Evolutionary conservation across 192 early-diverging fungal species (phyloP), one percentile per base, ranked within the genome.

Genomic region (Linnemannia exigua): DNA sequence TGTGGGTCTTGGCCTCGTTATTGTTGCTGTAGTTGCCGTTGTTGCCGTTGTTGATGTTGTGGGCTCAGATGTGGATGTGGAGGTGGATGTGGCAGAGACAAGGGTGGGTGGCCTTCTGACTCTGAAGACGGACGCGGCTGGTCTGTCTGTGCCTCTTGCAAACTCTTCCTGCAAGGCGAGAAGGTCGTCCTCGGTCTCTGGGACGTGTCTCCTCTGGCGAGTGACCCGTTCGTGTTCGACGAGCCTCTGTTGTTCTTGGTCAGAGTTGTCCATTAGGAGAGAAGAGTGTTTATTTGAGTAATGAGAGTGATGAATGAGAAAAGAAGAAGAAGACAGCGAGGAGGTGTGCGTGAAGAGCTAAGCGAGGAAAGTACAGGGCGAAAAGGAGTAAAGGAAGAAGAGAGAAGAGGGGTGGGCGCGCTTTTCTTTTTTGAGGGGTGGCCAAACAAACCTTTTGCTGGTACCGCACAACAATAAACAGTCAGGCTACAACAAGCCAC

Each of bases 161-260:
- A 92, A 92, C 25, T 92, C 89, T 44, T 90, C 82, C 41, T 92
- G 91, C 41, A 91, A 63, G 20, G 79, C 82, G 31, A 91, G 71
- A 7, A 92, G 76, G 68, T 92, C 91, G 11, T 92, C 91, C 37
- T 91, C 89, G 14, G 75, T 71, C 47, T 89, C 84, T 25, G 74
- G 73, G 5, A 67, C 77, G 14, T 75, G 72, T n/a, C 50, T 68
- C 22, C 80, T 48, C 66, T 82, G 80, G 7, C 80, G 80, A 12
- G 76, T 72, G 69, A 82, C 80, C 2, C 80, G 69, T 36, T 70
- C 80, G 52, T 82, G 80, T 47, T 82, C 80, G 12, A 52, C 44
- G 14, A 66, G 71, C 46, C 79, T 37, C 22, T 41, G 28, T 5
- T 80, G 72, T 17, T 80, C 79, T 25, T 79, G 44, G 31, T 9